A percentile compares a stretch with the other conserved stretches of the same genome.
phyloP scores from a whole-genome alignment of 345 rosid genomes.

The Aurinia saxatilis region DNA sequence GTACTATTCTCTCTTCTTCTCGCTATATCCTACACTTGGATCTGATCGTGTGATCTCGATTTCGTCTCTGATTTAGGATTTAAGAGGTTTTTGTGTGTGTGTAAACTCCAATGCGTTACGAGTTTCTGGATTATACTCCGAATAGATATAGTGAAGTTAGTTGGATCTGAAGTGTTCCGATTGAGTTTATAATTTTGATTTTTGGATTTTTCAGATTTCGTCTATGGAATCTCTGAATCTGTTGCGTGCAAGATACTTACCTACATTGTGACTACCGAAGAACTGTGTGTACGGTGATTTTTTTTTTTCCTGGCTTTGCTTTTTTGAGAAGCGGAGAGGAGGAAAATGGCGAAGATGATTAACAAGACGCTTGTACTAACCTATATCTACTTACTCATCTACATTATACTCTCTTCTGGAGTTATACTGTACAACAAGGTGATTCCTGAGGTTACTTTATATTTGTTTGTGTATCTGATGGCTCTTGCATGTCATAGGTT shows the following conservation, averaged over 20 bases:
- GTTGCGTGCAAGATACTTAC: conserved; percentile 16
- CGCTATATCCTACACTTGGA: conserved; percentile 5
- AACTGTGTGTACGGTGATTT: conserved; percentile 6
- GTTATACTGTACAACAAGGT: conserved; percentile 97
- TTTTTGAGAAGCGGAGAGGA: conserved; percentile 15
- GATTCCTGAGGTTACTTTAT: not conserved
- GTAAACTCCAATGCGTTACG: not conserved
- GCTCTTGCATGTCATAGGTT: not conserved
- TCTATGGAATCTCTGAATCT: conserved; percentile 13
- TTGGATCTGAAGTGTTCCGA: conserved; percentile 2
- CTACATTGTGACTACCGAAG: conserved; percentile 12
- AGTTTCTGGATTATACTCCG: not conserved
- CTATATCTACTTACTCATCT: conserved; percentile 70
- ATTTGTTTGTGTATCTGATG: not conserved
- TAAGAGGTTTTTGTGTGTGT: conserved; percentile 1
- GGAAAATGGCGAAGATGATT: conserved; percentile 41
- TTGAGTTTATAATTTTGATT: not conserved
- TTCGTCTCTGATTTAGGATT: conserved; percentile 12
- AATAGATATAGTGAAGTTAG: not conserved
- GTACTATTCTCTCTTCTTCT: not conserved
- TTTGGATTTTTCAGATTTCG: conserved; percentile 21
- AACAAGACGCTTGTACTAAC: conserved; percentile 76
- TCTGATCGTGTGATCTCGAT: conserved; percentile 23
- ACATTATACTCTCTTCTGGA: conserved; percentile 79
- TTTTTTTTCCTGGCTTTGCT: not conserved